Conservation (phyloP, 73 alveolate genomes). For the Tetrahymena thermophila region DNA sequence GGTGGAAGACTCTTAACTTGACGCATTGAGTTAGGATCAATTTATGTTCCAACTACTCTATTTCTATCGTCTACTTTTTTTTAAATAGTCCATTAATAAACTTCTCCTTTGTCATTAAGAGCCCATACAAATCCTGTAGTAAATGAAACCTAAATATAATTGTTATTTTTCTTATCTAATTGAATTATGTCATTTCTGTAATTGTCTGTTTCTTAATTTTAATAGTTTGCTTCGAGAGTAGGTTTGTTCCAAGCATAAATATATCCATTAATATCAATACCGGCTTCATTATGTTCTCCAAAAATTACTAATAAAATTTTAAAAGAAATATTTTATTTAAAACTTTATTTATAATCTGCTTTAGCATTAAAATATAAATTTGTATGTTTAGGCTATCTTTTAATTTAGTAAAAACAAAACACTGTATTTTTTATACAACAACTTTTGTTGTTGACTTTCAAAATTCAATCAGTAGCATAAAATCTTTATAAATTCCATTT, state of each 20-base stretch:
- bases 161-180: slow-evolving; percentile 15
- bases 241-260: slow-evolving; percentile 21
- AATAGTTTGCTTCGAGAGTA: background rate
- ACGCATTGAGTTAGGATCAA: slow-evolving; percentile 24
- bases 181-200: slow-evolving; percentile 11
- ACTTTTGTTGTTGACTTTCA: no score
- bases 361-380: background rate
- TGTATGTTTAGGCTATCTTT: no score
- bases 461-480: no score
- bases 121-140: slow-evolving; percentile 62
- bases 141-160: slow-evolving; percentile 39
- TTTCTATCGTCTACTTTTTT: slow-evolving; percentile 33
- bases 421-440: no score
- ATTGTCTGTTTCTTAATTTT: slow-evolving; percentile 1
- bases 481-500: no score
- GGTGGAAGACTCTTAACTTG: background rate
- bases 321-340: background rate
- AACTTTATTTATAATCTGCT: background rate
- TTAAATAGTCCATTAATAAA: slow-evolving; percentile 49
- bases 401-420: no score
- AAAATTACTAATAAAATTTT: background rate
- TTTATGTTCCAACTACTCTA: slow-evolving; percentile 22
- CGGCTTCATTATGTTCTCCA: slow-evolving; percentile 24
- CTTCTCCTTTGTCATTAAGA: slow-evolving; percentile 63
- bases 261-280: slow-evolving; percentile 26